Conservation (phyloP, 208 protist genomes). For the Acanthamoeba castellanii region DNA sequence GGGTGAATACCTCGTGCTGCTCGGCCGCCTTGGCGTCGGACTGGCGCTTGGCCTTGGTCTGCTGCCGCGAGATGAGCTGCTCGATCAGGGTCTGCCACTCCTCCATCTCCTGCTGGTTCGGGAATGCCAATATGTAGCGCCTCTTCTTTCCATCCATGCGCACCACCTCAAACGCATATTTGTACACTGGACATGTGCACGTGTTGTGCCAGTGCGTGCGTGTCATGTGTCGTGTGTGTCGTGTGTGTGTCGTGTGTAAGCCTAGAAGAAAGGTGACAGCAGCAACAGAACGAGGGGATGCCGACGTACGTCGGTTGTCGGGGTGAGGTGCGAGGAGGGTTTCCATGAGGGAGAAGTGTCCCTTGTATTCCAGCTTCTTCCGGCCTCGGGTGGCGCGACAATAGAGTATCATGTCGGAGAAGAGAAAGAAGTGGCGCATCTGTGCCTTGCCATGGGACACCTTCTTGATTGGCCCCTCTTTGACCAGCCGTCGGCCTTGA, state of each 20-base stretch:
- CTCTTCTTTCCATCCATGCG: constrained; percentile 62
- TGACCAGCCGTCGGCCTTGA: not conserved
- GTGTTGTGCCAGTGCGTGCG: not conserved
- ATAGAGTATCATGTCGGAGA: constrained; percentile 47
- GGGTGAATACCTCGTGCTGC: not conserved
- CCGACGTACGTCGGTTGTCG: not conserved
- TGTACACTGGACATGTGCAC: not conserved
- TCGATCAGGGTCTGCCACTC: constrained; percentile 15
- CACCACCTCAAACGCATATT: constrained; percentile 56
- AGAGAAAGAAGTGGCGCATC: constrained; percentile 69
- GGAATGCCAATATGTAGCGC: constrained; percentile 56
- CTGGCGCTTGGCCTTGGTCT: not conserved
- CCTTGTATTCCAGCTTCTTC: constrained; percentile 58
- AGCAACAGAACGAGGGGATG: too few relatives aligned
- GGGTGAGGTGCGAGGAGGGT: constrained; percentile 18
- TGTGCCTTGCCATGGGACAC: constrained; percentile 50
- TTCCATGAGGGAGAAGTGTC: constrained; percentile 35
- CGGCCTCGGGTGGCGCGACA: not conserved
- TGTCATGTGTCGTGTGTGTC: too few relatives aligned
- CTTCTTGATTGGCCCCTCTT: constrained; percentile 43
- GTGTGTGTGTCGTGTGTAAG: too few relatives aligned
- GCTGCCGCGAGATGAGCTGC: not conserved
- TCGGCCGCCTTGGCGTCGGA: not conserved
- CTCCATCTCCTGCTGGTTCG: not conserved
- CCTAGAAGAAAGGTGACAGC: too few relatives aligned